These are phyloP conservation scores for Epichloe amarillans DNA, from an alignment of 2,329 filamentous ascomycete species.

Conservation along the genomic window DNA sequence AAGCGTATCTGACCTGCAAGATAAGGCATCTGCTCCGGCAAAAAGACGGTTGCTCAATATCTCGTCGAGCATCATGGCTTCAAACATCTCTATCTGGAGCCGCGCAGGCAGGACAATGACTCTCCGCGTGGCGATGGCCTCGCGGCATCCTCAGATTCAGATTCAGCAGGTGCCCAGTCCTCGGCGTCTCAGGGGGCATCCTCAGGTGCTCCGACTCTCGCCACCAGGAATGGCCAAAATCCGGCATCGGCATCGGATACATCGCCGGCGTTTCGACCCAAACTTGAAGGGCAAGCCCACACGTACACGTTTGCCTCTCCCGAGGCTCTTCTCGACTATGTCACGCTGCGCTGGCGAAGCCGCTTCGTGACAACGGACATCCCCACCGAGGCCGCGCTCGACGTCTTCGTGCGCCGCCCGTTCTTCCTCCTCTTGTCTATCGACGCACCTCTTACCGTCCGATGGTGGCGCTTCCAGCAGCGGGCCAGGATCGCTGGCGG, in stretches of 20 bases:
- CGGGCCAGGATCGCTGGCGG: slow-evolving; percentile 12
- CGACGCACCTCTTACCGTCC: slow-evolving; percentile 73
- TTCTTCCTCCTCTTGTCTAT: slow-evolving; percentile 91
- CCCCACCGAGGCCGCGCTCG: slow-evolving; percentile 56
- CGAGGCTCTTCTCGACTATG: slow-evolving; percentile 64
- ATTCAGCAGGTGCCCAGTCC: slow-evolving; percentile 5
- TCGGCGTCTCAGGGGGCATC: slow-evolving; percentile 9
- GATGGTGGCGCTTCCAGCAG: slow-evolving; percentile 64
- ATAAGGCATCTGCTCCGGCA: slow-evolving; percentile 87
- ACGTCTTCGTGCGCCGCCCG: slow-evolving; percentile 64
- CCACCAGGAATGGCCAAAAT: slow-evolving; percentile 13
- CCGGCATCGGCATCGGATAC: slow-evolving; percentile 15
- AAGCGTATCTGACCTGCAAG: slow-evolving; percentile 3
- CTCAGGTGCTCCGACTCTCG: slow-evolving; percentile 12
- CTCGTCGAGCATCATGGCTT: slow-evolving; percentile 77
- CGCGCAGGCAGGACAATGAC: background rate
- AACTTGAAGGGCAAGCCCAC: slow-evolving; percentile 10
- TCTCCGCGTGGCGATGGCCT: background rate
- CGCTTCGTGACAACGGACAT: slow-evolving; percentile 82
- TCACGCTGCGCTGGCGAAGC: slow-evolving; percentile 71
- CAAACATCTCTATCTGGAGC: slow-evolving; percentile 49
- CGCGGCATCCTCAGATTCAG: slow-evolving; percentile 1
- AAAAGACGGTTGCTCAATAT: slow-evolving; percentile 79
- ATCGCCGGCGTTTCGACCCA: slow-evolving; percentile 13
- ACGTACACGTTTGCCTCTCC: slow-evolving; percentile 47